Base-by-base conservation (phyloP, 495 filamentous ascomycete genomes). In the Podospora didyma region DNA sequence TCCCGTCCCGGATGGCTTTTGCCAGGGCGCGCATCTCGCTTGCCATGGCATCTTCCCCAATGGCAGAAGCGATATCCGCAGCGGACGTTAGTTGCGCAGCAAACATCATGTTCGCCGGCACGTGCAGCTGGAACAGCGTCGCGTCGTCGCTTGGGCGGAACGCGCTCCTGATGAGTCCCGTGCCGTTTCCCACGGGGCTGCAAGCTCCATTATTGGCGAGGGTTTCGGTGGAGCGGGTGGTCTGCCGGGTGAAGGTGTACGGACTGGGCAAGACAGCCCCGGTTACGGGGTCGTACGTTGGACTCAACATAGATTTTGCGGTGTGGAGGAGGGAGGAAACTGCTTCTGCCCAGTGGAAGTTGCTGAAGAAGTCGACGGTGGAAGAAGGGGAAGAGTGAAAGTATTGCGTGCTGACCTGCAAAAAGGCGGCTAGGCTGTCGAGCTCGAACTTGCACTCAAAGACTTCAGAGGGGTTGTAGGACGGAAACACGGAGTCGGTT, bases 51-150 rank as follows among this genome's bases (percentile, higher is more conserved):
- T 51, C 17, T n/a, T 19, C 66, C 47, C 74, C 71, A 42, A 84
- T 68, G 1, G 59, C 54, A 3, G 57, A 60, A 70, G 82, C 78
- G 57, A 89, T 85, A 10, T 64, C 44, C 0, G 78, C 72, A 11
- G 75, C 72, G 0, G 64, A 65, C 3, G 67, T 72, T 1, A 87
- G 73, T 52, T 80, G 83, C 24, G 74, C 63, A 16, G 80, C 73
- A 62, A 88, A 87, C 79, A 87, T 86, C 86, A 88, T 88, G 54
- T 88, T 89, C 3, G 79, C 76, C 1, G 86, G 86, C 28, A 89
- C 77, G 56, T 85, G 72, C 17, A 83, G 74, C 63, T 84, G 81
- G 54, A 73, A 85, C 49, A 82, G 79, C 1, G 66, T 75, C 19
- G 72, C 57, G 63, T 89, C 86, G 64, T 89, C 86, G 20, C 79